Evolutionary conservation across 208 protist species (phyloP).

Genomic region (Porcisia hertigi): DNA sequence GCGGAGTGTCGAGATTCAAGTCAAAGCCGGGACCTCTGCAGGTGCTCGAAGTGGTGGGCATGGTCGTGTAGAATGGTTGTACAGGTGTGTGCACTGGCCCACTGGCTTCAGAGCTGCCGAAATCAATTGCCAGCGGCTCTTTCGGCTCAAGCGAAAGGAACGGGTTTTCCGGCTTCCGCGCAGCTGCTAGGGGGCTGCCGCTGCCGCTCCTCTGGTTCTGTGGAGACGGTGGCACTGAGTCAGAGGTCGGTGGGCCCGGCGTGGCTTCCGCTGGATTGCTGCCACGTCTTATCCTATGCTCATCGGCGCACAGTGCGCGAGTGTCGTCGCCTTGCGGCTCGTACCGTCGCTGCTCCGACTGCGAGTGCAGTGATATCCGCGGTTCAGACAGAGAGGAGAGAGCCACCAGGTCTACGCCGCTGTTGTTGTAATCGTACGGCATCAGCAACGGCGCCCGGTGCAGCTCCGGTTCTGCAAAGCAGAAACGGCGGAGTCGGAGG

Average conservation of each 20-base stretch:
- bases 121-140: background rate
- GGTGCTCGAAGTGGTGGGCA: background rate
- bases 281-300: too few species aligned
- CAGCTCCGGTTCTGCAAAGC: constrained; percentile 40
- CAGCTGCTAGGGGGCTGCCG: constrained; percentile 1
- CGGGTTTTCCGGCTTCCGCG: constrained; percentile 1
- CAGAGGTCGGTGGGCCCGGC: background rate
- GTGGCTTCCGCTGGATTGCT: background rate
- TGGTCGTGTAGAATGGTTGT: background rate
- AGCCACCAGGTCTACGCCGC: constrained; percentile 19
- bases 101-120: background rate
- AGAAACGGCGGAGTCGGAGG: constrained; percentile 54
- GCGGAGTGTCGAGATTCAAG: background rate
- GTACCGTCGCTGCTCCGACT: too few species aligned
- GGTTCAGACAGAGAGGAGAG: background rate
- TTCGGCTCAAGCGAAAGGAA: constrained; percentile 26
- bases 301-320: background rate
- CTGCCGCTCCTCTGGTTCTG: constrained; percentile 10
- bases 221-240: background rate
- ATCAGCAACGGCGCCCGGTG: constrained; percentile 47
- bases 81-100: background rate
- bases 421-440: constrained; percentile 69
- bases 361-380: background rate
- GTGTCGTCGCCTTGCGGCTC: background rate
- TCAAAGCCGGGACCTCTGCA: background rate